These are phyloP conservation scores for Tolypocladium sp. DNA, from an alignment of 2,329 filamentous ascomycete species.

Conservation along the genomic window DNA sequence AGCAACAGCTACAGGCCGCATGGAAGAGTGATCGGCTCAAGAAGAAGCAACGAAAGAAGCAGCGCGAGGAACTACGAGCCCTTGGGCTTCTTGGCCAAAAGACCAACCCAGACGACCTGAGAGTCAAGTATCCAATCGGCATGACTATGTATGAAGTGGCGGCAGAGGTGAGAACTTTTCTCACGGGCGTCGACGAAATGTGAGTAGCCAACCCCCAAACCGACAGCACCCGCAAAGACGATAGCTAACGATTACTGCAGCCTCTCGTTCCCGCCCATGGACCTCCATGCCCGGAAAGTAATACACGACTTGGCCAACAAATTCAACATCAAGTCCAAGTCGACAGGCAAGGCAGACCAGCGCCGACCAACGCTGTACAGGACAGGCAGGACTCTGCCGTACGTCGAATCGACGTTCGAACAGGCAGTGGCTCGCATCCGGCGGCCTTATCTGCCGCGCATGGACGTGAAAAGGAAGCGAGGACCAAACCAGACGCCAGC, in stretches of 20 bases:
- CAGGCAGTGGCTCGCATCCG: constrained; percentile 34
- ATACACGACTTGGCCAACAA: constrained; percentile 71
- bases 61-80: constrained; percentile 59
- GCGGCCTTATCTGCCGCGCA: constrained; percentile 46
- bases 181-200: constrained; percentile 54
- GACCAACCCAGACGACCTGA: constrained; percentile 47
- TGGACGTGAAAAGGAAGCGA: constrained; percentile 31
- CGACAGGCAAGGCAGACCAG: constrained; percentile 60
- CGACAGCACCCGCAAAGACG: neutral
- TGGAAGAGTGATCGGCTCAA: constrained; percentile 62
- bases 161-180: constrained; percentile 62
- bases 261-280: constrained; percentile 74
- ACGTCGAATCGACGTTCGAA: constrained; percentile 47
- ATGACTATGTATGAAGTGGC: constrained; percentile 64
- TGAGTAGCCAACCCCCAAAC: constrained; percentile 28
- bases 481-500: constrained; percentile 17
- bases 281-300: constrained; percentile 63
- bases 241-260: constrained; percentile 29
- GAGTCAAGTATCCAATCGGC: constrained; percentile 62
- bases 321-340: constrained; percentile 77
- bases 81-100: constrained; percentile 57
- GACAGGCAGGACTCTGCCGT: constrained; percentile 55
- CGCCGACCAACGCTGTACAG: constrained; percentile 73
- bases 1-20: constrained; percentile 45
- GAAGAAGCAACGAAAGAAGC: constrained; percentile 61